phyloP scores from a whole-genome alignment of 805 yeast species.

The Komagataella phaffii region DNA sequence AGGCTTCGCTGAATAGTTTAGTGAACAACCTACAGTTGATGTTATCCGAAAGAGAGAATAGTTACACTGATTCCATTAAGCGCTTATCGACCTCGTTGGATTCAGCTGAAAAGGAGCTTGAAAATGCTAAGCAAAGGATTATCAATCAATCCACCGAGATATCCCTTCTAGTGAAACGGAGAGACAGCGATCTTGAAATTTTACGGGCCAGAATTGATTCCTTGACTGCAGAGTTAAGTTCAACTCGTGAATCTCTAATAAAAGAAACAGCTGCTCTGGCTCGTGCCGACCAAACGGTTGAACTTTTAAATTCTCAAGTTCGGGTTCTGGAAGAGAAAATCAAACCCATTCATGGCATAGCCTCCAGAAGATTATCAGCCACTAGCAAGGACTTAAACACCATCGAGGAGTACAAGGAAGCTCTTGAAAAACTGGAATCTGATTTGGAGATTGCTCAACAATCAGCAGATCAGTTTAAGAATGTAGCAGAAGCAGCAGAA shows the following conservation, averaged over 20 bases:
- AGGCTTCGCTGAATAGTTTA: slow-evolving; percentile 39
- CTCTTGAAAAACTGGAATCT: slow-evolving; percentile 12
- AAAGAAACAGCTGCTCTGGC: slow-evolving; percentile 26
- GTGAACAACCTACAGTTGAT: slow-evolving; percentile 47
- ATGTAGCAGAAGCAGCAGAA: slow-evolving; percentile 55
- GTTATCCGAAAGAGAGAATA: slow-evolving; percentile 45
- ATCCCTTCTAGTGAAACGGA: slow-evolving; percentile 33
- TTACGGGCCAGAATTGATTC: slow-evolving; percentile 49
- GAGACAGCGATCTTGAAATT: slow-evolving; percentile 41
- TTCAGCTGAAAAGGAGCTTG: slow-evolving; percentile 32
- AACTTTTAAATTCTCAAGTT: not conserved
- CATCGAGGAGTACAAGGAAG: slow-evolving; percentile 10
- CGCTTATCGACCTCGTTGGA: slow-evolving; percentile 36
- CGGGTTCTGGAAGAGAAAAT: not conserved
- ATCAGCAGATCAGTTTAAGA: slow-evolving; percentile 47
- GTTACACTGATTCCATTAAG: slow-evolving; percentile 33
- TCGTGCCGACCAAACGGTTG: slow-evolving; percentile 6
- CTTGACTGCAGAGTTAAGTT: slow-evolving; percentile 29
- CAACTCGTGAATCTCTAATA: slow-evolving; percentile 25
- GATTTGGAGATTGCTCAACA: slow-evolving; percentile 42
- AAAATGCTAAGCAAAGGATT: slow-evolving; percentile 29
- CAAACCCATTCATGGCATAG: not conserved
- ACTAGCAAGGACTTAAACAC: slow-evolving; percentile 1
- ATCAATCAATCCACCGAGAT: slow-evolving; percentile 37
- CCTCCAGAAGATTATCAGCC: not conserved